A percentile compares a stretch with the other conserved stretches of the same genome.
Conservation (phyloP, 176 grass and related monocot species). For the Metroxylon sagu region DNA sequence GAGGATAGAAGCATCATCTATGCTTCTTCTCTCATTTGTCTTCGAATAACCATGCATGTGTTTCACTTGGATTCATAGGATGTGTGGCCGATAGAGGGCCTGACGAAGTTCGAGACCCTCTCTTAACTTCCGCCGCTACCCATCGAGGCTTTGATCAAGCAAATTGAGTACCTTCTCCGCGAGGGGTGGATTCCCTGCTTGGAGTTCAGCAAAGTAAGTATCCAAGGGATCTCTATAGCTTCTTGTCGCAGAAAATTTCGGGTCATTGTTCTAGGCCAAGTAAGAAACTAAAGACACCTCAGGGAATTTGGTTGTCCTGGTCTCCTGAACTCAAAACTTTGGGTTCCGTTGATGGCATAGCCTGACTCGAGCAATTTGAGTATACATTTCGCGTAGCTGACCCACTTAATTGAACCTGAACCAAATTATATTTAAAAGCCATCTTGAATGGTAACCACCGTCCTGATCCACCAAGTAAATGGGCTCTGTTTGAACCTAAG, state of each 20-base stretch:
- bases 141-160: conserved; percentile 42
- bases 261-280: not conserved
- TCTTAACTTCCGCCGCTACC: conserved; percentile 54
- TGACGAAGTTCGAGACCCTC: conserved; percentile 87
- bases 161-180: conserved; percentile 68
- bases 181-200: conserved; percentile 56
- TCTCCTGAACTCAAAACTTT: no score
- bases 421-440: no score
- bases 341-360: no score
- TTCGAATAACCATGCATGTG: not conserved
- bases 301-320: no score
- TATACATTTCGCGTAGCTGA: no score
- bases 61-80: conserved; percentile 5
- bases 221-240: not conserved
- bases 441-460: no score
- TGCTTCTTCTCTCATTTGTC: not conserved
- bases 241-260: not conserved
- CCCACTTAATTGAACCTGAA: no score
- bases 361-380: no score
- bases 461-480: no score
- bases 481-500: no score
- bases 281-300: no score
- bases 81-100: conserved; percentile 45
- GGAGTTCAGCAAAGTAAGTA: conserved; percentile 56
- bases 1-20: no score